Evolutionary conservation across 129 eudicot genomes (phyloP).

Genomic region (Flaveria trinervia): DNA sequence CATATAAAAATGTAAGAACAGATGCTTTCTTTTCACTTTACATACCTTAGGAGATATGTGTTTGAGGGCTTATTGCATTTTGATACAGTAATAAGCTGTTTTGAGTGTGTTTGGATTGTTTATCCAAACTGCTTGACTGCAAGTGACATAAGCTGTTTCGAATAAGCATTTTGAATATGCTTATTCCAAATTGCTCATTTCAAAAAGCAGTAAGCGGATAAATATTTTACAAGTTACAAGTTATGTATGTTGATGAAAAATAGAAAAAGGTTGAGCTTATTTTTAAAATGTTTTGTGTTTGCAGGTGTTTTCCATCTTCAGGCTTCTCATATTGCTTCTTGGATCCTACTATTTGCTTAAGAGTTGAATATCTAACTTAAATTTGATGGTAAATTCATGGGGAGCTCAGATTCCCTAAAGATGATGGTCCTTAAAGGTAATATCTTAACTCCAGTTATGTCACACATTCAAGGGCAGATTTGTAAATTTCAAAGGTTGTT

Average conservation of each 20-base stretch:
- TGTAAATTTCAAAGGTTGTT: not conserved
- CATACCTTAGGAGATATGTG: not conserved
- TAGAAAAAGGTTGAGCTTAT: not conserved
- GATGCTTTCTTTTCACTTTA: not conserved
- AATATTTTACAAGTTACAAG: not conserved
- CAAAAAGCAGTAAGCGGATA: not conserved
- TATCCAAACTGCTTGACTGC: no score
- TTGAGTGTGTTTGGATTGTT: no score
- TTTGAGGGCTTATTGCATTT: not conserved
- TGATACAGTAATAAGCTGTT: not conserved
- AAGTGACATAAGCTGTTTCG: no score
- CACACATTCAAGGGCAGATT: not conserved
- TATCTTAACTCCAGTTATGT: conserved; percentile 1
- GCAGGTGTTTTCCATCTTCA: conserved; percentile 44
- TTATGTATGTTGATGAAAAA: not conserved
- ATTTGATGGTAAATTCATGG: conserved; percentile 12
- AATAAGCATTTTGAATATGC: not conserved
- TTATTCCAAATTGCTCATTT: not conserved
- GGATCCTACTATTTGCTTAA: conserved; percentile 30
- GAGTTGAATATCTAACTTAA: conserved; percentile 28
- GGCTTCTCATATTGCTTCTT: conserved; percentile 32
- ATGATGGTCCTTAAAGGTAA: conserved; percentile 46
- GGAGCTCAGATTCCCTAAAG: conserved; percentile 31
- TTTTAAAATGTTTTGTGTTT: conserved; percentile 4
- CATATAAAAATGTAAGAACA: conserved; percentile 53